phyloP scores from a whole-genome alignment of 495 filamentous ascomycete species.

The Bacidia gigantensis region DNA sequence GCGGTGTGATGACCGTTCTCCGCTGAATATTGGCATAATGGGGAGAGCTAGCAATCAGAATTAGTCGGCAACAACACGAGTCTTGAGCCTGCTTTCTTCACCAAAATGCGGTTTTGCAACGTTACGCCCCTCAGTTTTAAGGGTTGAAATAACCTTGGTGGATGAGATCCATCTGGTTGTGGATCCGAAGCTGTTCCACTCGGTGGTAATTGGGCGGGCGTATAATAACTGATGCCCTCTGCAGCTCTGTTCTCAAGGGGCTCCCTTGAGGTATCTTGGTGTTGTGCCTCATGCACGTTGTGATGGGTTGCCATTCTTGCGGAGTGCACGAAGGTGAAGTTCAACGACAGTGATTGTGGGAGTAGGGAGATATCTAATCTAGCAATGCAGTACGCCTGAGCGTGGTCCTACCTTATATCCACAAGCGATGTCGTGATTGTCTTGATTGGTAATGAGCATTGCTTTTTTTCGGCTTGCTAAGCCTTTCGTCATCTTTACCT shows the following conservation, averaged over 20 bases:
- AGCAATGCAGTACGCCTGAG: no score
- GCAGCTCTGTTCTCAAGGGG: conserved; percentile 30
- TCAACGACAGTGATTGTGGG: background rate
- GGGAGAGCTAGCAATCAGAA: conserved; percentile 28
- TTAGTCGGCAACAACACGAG: background rate
- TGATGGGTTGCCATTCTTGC: conserved; percentile 15
- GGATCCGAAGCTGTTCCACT: conserved; percentile 51
- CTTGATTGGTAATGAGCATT: no score
- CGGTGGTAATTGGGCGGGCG: conserved; percentile 49
- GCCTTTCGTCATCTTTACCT: no score
- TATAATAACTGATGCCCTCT: conserved; percentile 50
- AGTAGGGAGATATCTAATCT: background rate
- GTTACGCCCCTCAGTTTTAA: conserved; percentile 42
- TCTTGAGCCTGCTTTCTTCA: conserved; percentile 11
- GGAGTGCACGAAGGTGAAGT: background rate
- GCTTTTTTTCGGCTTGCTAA: no score
- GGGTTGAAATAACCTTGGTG: conserved; percentile 59
- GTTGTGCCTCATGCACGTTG: conserved; percentile 14
- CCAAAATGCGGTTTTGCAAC: conserved; percentile 49
- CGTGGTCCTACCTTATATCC: no score
- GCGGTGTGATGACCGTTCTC: conserved; percentile 46
- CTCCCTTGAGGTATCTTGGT: conserved; percentile 14
- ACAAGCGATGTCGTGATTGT: no score
- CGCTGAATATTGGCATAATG: conserved; percentile 58
- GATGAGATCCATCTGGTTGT: conserved; percentile 38